Evolutionary conservation across 176 grass and related monocot species (phyloP), one percentile per base, ranked within the genome.

Genomic region (Oryza officinalis): DNA sequence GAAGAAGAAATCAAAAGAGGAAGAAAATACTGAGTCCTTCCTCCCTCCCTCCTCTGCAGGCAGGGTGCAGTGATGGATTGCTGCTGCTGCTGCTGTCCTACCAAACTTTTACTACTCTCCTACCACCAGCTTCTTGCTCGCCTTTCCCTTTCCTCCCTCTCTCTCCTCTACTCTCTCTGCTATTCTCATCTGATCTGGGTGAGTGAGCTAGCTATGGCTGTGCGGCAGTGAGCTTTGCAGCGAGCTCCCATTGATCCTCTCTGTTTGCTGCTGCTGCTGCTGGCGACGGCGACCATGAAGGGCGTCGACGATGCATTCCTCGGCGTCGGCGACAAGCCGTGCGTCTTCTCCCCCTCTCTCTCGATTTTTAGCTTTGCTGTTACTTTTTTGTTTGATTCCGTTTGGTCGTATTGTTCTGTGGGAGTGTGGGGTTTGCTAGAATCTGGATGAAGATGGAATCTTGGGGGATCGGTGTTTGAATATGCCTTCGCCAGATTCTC

Each of bases 221-320:
- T 59, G 52, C 20, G 6, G 18, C 52, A 20, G 22, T 60, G 54
- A 13, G 22, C 30, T 35, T 37, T 63, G 28, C 47, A 52, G 13
- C 32, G 74, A 81, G 50, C 66, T 82, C 43, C 63, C 80, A 38
- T 74, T 77, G 37, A 59, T 59, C 57, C 27, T 14, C 57, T 14
- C 31, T 26, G 32, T 63, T 6, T 32, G 13, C 75, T 5, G 76
- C 67, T 5, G 76, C 75, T 0, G 15, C 25, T 2, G 7, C 38
- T 35, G 50, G 74, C 27, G 84, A 8, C 37, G 37, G 50, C 69
- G 18, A 27, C 88, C 38, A 92, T 90, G 93, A 95, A 90, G 85
- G 90, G 87, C 80, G 78, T 95, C 75, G 90, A 95, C 78, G 93
- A 84, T 28, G 93, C 85, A 45, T 95, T 95, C 83, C 90, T 89